Percentiles rank a stretch among this genome's conserved stretches.
Evolutionary conservation across 805 yeast species (phyloP).

Genomic region (Nakazawaea siamensis): DNA sequence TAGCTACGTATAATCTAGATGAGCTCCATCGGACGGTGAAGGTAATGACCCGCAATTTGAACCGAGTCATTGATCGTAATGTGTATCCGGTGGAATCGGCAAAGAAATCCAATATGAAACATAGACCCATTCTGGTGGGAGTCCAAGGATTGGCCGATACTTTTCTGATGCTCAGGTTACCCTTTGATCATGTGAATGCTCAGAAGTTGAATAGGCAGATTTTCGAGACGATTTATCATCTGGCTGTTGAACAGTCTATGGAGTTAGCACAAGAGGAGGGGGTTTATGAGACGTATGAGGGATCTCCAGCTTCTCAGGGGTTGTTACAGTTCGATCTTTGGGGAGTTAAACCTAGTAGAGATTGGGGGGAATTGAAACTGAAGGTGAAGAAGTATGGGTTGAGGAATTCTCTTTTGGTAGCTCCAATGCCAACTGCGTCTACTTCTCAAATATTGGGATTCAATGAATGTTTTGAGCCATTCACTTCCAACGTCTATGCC

Average conservation of each 20-base stretch:
- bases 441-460: conserved; percentile 56
- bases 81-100: conserved; percentile 52
- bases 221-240: conserved; percentile 56
- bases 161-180: conserved; percentile 46
- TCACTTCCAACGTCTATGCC: conserved; percentile 53
- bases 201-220: conserved; percentile 49
- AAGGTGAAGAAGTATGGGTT: conserved; percentile 40
- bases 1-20: conserved; percentile 44
- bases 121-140: conserved; percentile 57
- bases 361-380: conserved; percentile 44
- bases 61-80: conserved; percentile 48
- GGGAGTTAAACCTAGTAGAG: conserved; percentile 50
- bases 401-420: conserved; percentile 52
- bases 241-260: conserved; percentile 46
- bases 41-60: conserved; percentile 46
- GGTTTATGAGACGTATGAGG: conserved; percentile 39
- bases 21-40: conserved; percentile 47
- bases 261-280: conserved; percentile 48
- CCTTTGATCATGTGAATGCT: conserved; percentile 52
- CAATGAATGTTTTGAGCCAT: conserved; percentile 58
- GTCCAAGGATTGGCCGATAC: conserved; percentile 58
- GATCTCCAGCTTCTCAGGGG: conserved; percentile 55
- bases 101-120: conserved; percentile 42
- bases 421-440: conserved; percentile 65
- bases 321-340: conserved; percentile 49